These are phyloP conservation scores for Mucor velutinosus DNA, from an alignment of 371 early-diverging fungal genomes.

Conservation along the genomic window DNA sequence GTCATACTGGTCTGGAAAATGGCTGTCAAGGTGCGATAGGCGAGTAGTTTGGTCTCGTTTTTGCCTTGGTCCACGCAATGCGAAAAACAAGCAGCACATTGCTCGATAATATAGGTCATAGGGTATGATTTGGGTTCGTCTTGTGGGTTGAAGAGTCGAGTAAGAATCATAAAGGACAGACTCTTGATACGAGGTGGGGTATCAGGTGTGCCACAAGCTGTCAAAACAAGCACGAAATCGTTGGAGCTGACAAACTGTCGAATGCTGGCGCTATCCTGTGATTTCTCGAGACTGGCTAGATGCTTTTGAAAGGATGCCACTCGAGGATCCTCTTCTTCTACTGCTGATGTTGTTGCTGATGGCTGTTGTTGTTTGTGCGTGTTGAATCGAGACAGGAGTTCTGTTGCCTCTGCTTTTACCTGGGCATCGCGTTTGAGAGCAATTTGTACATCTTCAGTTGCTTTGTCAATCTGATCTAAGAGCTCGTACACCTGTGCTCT, in stretches of 20 bases:
- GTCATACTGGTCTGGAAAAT: constrained; percentile 65
- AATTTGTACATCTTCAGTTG: constrained; percentile 40
- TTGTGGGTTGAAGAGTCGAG: constrained; percentile 35
- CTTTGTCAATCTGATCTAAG: constrained; percentile 30
- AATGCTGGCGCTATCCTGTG: constrained; percentile 13
- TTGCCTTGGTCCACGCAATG: constrained; percentile 46
- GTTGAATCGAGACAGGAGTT: constrained; percentile 21
- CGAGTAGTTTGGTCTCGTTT: constrained; percentile 43
- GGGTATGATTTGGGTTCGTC: constrained; percentile 20
- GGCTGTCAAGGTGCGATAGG: constrained; percentile 61
- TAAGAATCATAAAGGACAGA: constrained; percentile 43
- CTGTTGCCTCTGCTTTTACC: constrained; percentile 35
- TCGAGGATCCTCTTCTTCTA: constrained; percentile 1
- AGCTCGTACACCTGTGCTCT: constrained; percentile 41
- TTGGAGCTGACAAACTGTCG: constrained; percentile 30
- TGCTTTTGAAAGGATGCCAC: constrained; percentile 22
- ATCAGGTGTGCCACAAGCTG: constrained; percentile 36
- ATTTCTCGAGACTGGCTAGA: constrained; percentile 16
- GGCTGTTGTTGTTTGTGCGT: not conserved
- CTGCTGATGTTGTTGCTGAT: not conserved
- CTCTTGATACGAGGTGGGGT: constrained; percentile 31
- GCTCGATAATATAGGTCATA: constrained; percentile 36
- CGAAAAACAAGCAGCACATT: constrained; percentile 44
- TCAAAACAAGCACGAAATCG: constrained; percentile 36
- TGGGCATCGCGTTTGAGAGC: constrained; percentile 39